A percentile compares a stretch with the other conserved stretches of the same genome.
Conservation (phyloP, 1,284 basidiomycete species). For the Malassezia slooffiae region DNA sequence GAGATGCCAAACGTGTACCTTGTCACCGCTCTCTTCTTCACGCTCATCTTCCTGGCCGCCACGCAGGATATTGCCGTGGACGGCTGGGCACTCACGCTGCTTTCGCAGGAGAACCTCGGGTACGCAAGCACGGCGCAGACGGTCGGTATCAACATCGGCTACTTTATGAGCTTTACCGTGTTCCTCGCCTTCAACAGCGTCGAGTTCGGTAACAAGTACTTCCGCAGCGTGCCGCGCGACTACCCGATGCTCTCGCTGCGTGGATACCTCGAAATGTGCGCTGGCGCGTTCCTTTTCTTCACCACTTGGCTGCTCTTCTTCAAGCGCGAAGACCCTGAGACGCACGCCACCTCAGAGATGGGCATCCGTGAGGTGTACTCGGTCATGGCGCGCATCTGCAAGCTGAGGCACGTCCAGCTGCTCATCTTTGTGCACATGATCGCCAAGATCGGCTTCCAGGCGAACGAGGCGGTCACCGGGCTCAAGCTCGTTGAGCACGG, state of each 20-base stretch:
- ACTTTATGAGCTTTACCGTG: slow-evolving; percentile 91
- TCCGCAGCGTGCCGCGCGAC: slow-evolving; percentile 54
- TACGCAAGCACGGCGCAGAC: slow-evolving; percentile 98
- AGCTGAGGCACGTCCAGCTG: slow-evolving; percentile 79
- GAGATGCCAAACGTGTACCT: slow-evolving; percentile 67
- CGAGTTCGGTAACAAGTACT: slow-evolving; percentile 74
- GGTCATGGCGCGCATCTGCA: slow-evolving; percentile 87
- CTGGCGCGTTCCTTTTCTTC: slow-evolving; percentile 64
- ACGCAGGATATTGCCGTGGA: slow-evolving; percentile 99
- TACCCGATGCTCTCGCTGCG: slow-evolving; percentile 70
- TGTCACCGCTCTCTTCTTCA: slow-evolving; percentile 76
- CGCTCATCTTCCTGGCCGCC: slow-evolving; percentile 79
- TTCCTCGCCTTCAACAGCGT: slow-evolving; percentile 94
- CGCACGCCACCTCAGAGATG: slow-evolving; percentile 61
- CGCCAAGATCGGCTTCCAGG: slow-evolving; percentile 89
- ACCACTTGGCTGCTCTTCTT: slow-evolving; percentile 79
- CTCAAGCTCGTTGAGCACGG: slow-evolving; percentile 97
- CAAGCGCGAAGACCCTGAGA: slow-evolving; percentile 64
- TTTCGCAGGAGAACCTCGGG: slow-evolving; percentile 86
- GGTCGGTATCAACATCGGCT: slow-evolving; percentile 89
- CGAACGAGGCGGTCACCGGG: slow-evolving; percentile 81
- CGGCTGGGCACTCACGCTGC: slow-evolving; percentile 92
- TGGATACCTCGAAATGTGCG: slow-evolving; percentile 79
- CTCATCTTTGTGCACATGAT: slow-evolving; percentile 79
- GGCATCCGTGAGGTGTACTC: slow-evolving; percentile 81